phyloP scores from a whole-genome alignment of 2,329 filamentous ascomycete genomes.

The Penicillium sp. region DNA sequence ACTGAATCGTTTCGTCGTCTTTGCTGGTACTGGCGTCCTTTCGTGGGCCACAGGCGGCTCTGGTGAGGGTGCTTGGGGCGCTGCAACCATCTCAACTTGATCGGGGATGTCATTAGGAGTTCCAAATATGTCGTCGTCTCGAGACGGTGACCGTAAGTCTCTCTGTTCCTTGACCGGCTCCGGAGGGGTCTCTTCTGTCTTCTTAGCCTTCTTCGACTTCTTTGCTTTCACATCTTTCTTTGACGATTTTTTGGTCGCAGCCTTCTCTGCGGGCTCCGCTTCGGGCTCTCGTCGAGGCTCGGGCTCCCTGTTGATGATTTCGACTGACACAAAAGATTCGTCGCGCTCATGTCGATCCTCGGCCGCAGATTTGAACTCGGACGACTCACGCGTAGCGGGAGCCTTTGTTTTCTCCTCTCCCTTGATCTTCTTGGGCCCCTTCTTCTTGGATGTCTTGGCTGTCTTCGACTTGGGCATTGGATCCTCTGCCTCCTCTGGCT shows the following conservation, averaged over 20 bases:
- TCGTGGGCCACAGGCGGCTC: slow-evolving; percentile 16
- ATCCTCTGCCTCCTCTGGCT: slow-evolving; percentile 11
- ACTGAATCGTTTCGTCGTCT: slow-evolving; percentile 36
- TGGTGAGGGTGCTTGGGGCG: slow-evolving; percentile 14
- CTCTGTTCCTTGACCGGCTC: slow-evolving; percentile 8
- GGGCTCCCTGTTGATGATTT: slow-evolving; percentile 28
- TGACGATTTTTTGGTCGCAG: slow-evolving; percentile 22
- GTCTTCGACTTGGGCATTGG: slow-evolving; percentile 19
- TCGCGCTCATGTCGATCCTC: slow-evolving; percentile 17
- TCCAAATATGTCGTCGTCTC: slow-evolving; percentile 16
- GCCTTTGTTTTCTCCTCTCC: slow-evolving; percentile 14
- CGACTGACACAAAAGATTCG: slow-evolving; percentile 30
- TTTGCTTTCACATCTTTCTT: slow-evolving; percentile 28
- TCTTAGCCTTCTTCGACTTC: slow-evolving; percentile 32
- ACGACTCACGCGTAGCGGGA: slow-evolving; percentile 4
- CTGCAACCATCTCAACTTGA: slow-evolving; percentile 20
- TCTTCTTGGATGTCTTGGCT: slow-evolving; percentile 21
- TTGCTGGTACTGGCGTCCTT: slow-evolving; percentile 31
- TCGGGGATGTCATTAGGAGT: slow-evolving; percentile 19
- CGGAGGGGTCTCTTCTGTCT: slow-evolving; percentile 16
- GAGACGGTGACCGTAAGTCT: slow-evolving; percentile 7
- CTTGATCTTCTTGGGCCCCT: slow-evolving; percentile 21
- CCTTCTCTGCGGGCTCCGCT: slow-evolving; percentile 17
- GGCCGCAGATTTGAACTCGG: not conserved
- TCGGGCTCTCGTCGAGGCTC: slow-evolving; percentile 30